Percentiles rank a stretch among this genome's conserved stretches.
phyloP scores from a whole-genome alignment of 179 eudicot genomes.

The Sideroxylon spinosum region DNA sequence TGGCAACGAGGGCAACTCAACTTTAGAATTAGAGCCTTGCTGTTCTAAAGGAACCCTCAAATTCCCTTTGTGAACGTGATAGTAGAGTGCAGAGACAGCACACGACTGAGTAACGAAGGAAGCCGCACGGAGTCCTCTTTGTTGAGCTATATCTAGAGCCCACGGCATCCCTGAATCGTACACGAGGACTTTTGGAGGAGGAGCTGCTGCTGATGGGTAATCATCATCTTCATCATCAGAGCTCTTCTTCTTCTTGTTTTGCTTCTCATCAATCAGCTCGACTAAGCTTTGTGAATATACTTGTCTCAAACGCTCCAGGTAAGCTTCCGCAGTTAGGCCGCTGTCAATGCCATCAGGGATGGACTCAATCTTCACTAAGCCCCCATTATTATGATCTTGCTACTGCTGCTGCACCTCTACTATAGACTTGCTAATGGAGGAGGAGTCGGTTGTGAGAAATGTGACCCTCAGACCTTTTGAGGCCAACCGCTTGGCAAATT shows the following conservation, averaged over 20 bases:
- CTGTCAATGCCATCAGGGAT: conserved; percentile 41
- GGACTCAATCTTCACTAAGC: conserved; percentile 23
- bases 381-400: conserved; percentile 1
- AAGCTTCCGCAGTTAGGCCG: conserved; percentile 19
- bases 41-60: neutral
- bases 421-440: neutral
- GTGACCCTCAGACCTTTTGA: conserved; percentile 37
- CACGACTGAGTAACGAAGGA: conserved; percentile 19
- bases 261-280: conserved; percentile 24
- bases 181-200: conserved; percentile 26
- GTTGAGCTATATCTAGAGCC: conserved; percentile 9
- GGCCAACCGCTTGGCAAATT: conserved; percentile 41
- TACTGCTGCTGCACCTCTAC: too few relatives aligned
- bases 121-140: neutral
- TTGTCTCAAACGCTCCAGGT: conserved; percentile 14
- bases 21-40: too few relatives aligned
- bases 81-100: conserved; percentile 4
- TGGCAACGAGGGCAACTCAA: conserved; percentile 15
- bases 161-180: conserved; percentile 21
- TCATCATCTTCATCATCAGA: too few relatives aligned
- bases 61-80: neutral
- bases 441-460: conserved; percentile 21
- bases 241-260: neutral
- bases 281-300: conserved; percentile 24
- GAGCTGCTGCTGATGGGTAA: too few relatives aligned